phyloP scores from a whole-genome alignment of 176 grass and related monocot genomes.

The Olyra latifolia region DNA sequence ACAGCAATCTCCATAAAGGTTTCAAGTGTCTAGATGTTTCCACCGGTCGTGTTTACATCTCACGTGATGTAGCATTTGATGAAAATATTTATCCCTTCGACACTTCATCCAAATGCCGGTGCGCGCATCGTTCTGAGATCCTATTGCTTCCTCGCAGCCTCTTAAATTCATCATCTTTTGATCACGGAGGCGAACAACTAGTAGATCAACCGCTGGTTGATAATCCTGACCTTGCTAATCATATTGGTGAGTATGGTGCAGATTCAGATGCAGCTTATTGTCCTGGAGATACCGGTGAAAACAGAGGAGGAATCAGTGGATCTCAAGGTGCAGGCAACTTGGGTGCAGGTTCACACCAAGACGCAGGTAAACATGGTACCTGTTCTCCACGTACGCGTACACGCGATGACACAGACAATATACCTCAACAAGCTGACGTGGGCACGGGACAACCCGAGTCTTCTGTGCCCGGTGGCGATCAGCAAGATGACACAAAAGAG shows the following conservation, averaged over 20 bases:
- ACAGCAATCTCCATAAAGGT: neutral
- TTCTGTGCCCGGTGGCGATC: neutral
- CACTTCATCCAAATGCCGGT: neutral
- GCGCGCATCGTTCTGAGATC: neutral
- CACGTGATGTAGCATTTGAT: neutral
- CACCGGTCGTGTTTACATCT: neutral
- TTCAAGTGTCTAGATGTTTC: neutral
- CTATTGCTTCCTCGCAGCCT: neutral
- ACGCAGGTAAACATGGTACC: no score
- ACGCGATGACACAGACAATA: accelerated
- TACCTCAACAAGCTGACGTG: no score
- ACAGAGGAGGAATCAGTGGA: neutral
- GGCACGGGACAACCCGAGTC: neutral
- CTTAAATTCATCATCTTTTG: neutral
- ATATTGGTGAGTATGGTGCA: no score
- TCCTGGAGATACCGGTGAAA: neutral
- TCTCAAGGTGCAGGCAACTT: neutral
- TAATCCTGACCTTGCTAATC: neutral
- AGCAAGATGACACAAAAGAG: neutral
- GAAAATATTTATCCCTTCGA: neutral
- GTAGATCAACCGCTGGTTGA: neutral
- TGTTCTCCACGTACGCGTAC: neutral
- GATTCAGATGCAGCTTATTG: neutral
- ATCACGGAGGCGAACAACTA: neutral
- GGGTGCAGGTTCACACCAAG: no score